Evolutionary conservation across 306 rosid genomes (phyloP).

Genomic region (Rosa rugosa): DNA sequence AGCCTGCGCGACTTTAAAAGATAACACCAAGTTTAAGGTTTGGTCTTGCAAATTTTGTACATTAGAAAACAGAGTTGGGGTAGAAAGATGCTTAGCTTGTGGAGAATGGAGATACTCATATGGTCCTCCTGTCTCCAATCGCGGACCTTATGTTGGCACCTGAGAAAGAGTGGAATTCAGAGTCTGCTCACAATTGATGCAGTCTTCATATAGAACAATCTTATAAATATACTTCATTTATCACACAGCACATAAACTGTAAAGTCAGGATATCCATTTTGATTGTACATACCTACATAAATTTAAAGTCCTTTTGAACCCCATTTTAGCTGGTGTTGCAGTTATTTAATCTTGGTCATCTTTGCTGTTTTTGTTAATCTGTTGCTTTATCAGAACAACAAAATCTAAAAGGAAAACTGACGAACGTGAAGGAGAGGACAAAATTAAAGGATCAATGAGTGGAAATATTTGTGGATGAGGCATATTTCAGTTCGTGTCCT

Average conservation of each 20-base stretch:
- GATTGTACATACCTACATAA: neutral
- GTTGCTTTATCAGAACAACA: neutral
- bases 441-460: neutral
- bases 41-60: constrained; percentile 71
- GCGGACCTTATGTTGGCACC: constrained; percentile 39
- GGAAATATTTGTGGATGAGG: neutral
- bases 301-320: neutral
- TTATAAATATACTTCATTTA: neutral
- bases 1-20: constrained; percentile 43
- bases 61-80: constrained; percentile 40
- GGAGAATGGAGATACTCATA: constrained; percentile 58
- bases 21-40: constrained; percentile 27
- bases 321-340: neutral
- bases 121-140: constrained; percentile 41
- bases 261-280: neutral
- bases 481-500: neutral
- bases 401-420: neutral
- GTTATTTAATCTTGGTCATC: neutral
- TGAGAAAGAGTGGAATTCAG: constrained; percentile 9
- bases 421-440: neutral
- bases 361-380: neutral
- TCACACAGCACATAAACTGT: neutral
- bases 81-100: constrained; percentile 56
- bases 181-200: neutral
- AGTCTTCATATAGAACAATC: neutral